phyloP scores from a whole-genome alignment of 2,329 filamentous ascomycete species.

The Moelleriella libera region DNA sequence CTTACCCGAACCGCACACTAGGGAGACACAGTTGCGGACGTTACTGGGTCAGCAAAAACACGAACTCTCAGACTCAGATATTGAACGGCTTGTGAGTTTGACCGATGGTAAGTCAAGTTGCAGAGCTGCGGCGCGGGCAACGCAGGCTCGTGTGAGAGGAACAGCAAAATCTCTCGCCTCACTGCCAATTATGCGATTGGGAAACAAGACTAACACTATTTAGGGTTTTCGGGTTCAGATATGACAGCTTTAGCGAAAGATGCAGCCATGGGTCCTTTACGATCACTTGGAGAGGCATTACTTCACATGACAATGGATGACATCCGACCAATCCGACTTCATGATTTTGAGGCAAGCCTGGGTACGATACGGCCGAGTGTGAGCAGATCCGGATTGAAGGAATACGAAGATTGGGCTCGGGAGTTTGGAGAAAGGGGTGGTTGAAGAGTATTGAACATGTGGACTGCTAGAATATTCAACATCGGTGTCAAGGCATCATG shows the following conservation, averaged over 20 bases:
- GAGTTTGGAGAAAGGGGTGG: conserved; percentile 89
- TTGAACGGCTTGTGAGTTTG: conserved; percentile 57
- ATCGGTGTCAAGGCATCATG: background rate
- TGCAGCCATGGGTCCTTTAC: conserved; percentile 89
- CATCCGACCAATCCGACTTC: conserved; percentile 71
- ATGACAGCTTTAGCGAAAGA: conserved; percentile 96
- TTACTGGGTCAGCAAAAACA: conserved; percentile 83
- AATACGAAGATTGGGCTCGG: conserved; percentile 88
- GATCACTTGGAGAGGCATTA: conserved; percentile 78
- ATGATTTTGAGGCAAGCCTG: conserved; percentile 76
- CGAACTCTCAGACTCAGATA: conserved; percentile 55
- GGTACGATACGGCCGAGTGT: conserved; percentile 81
- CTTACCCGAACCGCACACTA: conserved; percentile 70
- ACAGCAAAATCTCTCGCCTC: too few species aligned
- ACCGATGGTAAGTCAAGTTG: conserved; percentile 56
- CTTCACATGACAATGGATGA: conserved; percentile 89
- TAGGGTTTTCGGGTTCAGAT: conserved; percentile 94
- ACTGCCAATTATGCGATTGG: too few species aligned
- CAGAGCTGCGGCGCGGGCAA: too few species aligned
- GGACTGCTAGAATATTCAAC: background rate
- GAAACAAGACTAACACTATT: background rate
- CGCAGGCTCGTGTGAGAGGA: too few species aligned
- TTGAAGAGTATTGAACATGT: conserved; percentile 17
- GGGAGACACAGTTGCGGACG: conserved; percentile 64
- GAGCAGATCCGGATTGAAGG: conserved; percentile 66